Evolutionary conservation across 176 grass and related monocot genomes (phyloP).

Genomic region (Zea luxurians): DNA sequence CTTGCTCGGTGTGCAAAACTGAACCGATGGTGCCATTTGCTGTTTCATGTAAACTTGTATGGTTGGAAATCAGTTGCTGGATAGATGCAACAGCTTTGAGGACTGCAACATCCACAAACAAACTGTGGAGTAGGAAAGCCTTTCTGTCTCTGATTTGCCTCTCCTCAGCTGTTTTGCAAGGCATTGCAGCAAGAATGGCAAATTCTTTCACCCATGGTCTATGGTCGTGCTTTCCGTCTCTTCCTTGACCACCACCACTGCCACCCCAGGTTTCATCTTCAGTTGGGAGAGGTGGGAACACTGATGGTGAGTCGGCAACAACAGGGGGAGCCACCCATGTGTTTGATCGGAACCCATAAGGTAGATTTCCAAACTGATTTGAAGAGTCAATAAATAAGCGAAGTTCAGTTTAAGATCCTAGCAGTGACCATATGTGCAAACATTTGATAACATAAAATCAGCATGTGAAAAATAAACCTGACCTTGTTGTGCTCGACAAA

Average conservation of each 20-base stretch:
- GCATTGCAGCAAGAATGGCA: conserved; percentile 79
- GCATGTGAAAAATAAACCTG: not conserved
- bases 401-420: conserved; percentile 19
- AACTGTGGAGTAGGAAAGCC: conserved; percentile 94
- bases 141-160: conserved; percentile 88
- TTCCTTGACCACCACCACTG: conserved; percentile 81
- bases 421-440: conserved; percentile 22
- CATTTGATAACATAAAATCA: not conserved
- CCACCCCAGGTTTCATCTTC: conserved; percentile 94
- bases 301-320: conserved; percentile 67
- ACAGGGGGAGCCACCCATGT: conserved; percentile 89
- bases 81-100: conserved; percentile 81
- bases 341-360: conserved; percentile 97
- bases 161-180: conserved; percentile 93
- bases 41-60: conserved; percentile 43
- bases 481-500: conserved; percentile 99
- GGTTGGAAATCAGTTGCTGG: conserved; percentile 48
- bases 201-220: conserved; percentile 90
- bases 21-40: conserved; percentile 45
- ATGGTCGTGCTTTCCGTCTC: conserved; percentile 67
- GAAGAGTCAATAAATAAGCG: not conserved
- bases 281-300: conserved; percentile 82
- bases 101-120: conserved; percentile 92
- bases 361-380: conserved; percentile 96
- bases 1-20: conserved; percentile 53